Percentiles rank a stretch among this genome's conserved stretches.
phyloP scores from a whole-genome alignment of 768 basidiomycete genomes.

The Mycena indigotica region DNA sequence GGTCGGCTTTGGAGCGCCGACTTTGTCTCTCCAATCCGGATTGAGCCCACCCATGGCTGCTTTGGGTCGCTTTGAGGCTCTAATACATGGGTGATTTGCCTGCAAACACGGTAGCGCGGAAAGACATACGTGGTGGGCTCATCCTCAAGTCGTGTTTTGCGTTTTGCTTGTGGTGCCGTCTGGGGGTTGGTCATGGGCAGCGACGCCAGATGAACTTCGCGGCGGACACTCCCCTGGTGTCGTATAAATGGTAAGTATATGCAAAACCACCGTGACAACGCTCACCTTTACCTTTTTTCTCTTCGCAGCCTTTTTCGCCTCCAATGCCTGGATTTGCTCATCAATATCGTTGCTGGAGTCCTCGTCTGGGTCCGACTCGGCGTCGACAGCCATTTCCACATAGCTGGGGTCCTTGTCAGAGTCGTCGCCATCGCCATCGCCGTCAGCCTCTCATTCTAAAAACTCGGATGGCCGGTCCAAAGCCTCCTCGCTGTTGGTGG shows the following conservation, averaged over 20 bases:
- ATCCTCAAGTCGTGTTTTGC: background rate
- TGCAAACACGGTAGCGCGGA: too few relatives aligned
- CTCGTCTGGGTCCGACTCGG: background rate
- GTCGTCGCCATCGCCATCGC: background rate
- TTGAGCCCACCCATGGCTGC: background rate
- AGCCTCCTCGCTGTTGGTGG: too few relatives aligned
- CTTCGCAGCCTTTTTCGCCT: background rate
- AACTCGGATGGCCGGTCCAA: too few relatives aligned
- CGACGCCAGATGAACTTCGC: background rate
- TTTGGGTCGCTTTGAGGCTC: background rate
- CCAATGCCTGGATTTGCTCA: background rate
- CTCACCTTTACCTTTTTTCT: background rate
- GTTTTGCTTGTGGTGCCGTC: background rate
- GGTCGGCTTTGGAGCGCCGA: background rate
- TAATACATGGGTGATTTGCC: too few relatives aligned
- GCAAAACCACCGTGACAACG: background rate
- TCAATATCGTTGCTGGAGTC: background rate
- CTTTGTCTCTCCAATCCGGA: background rate
- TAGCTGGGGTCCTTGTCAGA: background rate
- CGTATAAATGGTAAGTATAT: background rate
- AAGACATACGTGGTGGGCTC: background rate
- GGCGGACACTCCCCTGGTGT: background rate
- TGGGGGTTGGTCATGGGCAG: too few relatives aligned
- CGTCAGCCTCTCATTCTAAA: background rate
- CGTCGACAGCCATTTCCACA: background rate